A percentile compares a stretch with the other conserved stretches of the same genome.
Conservation (phyloP, 2,329 filamentous ascomycete species). For the Blastomyces parvus region DNA sequence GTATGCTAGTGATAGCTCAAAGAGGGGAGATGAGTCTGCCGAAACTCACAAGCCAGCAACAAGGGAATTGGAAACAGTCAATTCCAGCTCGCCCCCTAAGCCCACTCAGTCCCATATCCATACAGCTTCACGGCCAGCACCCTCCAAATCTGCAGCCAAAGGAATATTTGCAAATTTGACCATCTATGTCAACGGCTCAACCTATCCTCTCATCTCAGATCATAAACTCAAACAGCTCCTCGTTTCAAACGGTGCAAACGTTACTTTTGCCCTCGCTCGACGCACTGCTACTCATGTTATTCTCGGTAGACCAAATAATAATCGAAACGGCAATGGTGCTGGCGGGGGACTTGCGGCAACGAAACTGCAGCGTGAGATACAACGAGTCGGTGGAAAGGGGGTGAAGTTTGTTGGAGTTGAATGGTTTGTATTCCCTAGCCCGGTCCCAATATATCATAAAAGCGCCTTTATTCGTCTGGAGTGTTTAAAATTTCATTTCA, state of each 20-base stretch:
- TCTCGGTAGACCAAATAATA: constrained; percentile 50
- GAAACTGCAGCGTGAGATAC: constrained; percentile 76
- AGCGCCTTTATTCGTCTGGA: constrained; percentile 10
- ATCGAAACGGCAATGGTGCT: constrained; percentile 35
- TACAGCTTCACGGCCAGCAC: constrained; percentile 12
- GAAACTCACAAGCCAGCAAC: not conserved
- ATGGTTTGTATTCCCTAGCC: constrained; percentile 49
- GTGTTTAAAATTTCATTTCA: not conserved
- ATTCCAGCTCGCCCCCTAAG: constrained; percentile 1
- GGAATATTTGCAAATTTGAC: constrained; percentile 61
- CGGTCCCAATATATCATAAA: not conserved
- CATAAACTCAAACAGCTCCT: constrained; percentile 75
- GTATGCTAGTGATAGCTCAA: not conserved
- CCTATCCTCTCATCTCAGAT: constrained; percentile 70
- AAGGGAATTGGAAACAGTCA: too few species aligned
- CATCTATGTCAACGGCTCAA: constrained; percentile 83
- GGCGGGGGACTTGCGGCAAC: constrained; percentile 66
- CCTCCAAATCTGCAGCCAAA: constrained; percentile 18
- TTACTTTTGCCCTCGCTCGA: constrained; percentile 62
- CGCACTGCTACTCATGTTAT: constrained; percentile 78
- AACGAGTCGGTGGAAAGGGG: constrained; percentile 54
- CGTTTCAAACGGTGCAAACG: constrained; percentile 59
- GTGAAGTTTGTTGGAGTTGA: constrained; percentile 73
- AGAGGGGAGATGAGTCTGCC: not conserved
- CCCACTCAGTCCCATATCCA: not conserved